Evolutionary conservation across 2,329 filamentous ascomycete genomes (phyloP).

Genomic region (Epichloe aotearoae): DNA sequence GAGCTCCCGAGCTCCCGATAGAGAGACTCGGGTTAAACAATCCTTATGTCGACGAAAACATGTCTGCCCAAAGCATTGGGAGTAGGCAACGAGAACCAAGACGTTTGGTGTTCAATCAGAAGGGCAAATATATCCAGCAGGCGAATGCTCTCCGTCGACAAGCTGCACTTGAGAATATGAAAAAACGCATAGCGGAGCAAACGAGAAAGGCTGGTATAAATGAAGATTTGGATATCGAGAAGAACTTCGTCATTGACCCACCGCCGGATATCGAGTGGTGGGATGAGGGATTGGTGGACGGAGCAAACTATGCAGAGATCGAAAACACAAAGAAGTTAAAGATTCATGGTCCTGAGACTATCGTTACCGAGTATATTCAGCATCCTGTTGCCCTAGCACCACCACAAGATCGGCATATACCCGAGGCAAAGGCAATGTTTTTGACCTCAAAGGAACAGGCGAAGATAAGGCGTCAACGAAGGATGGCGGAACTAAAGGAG

Average conservation of each 20-base stretch:
- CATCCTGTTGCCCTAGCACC: conserved; percentile 86
- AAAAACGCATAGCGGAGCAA: conserved; percentile 84
- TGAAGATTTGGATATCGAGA: conserved; percentile 79
- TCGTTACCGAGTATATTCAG: conserved; percentile 83
- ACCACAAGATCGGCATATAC: conserved; percentile 73
- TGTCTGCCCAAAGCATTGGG: conserved; percentile 44
- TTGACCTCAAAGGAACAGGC: conserved; percentile 83
- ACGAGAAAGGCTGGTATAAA: conserved; percentile 87
- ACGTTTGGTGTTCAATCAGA: conserved; percentile 79
- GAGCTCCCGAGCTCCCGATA: background rate
- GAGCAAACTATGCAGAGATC: conserved; percentile 59
- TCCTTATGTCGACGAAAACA: conserved; percentile 67
- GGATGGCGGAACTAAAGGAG: conserved; percentile 90
- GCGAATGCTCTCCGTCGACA: conserved; percentile 80
- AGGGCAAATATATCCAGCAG: conserved; percentile 94
- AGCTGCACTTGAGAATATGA: conserved; percentile 83
- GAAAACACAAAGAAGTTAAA: conserved; percentile 54
- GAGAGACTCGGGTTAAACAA: conserved; percentile 32
- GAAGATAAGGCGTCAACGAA: conserved; percentile 76
- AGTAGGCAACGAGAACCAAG: conserved; percentile 55
- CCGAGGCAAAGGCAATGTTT: conserved; percentile 77
- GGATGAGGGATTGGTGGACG: conserved; percentile 78
- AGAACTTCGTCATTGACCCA: conserved; percentile 69
- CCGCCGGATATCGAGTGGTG: conserved; percentile 94
- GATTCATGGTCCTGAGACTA: conserved; percentile 64